A percentile compares a stretch with the other conserved stretches of the same genome.
phyloP scores from a whole-genome alignment of 192 early-diverging fungal genomes.

The Diversispora epigaea region DNA sequence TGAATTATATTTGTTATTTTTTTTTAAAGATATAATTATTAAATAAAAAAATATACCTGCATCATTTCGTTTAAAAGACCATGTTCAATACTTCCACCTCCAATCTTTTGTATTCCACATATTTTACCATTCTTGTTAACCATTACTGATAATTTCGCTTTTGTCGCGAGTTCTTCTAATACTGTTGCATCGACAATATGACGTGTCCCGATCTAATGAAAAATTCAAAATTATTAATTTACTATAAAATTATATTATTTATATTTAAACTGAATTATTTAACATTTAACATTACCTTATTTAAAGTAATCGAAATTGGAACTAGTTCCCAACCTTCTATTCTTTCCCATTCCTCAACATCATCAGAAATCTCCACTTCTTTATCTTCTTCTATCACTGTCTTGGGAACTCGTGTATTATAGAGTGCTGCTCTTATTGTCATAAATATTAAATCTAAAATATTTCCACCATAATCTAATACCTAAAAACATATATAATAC shows the following conservation, averaged over 20 bases:
- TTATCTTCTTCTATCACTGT: conserved; percentile 84
- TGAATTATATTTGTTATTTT: neutral
- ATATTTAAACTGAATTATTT: neutral
- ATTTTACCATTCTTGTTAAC: conserved; percentile 80
- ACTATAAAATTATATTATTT: neutral
- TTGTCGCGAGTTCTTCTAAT: conserved; percentile 85
- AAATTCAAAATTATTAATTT: neutral
- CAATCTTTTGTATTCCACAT: conserved; percentile 86
- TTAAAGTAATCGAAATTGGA: conserved; percentile 83
- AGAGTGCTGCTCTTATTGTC: conserved; percentile 85
- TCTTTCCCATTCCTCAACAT: conserved; percentile 77
- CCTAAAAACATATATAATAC: conserved; percentile 34
- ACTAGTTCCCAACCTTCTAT: conserved; percentile 76
- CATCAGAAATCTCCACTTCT: conserved; percentile 86
- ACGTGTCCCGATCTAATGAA: conserved; percentile 70
- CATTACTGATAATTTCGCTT: conserved; percentile 74
- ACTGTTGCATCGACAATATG: conserved; percentile 87
- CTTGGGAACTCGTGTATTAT: conserved; percentile 82
- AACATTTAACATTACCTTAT: conserved; percentile 55
- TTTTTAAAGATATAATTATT: neutral
- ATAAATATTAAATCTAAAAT: conserved; percentile 82
- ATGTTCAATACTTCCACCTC: conserved; percentile 72
- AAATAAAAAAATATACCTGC: conserved; percentile 46
- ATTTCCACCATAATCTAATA: conserved; percentile 88
- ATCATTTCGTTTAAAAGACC: conserved; percentile 79